These are phyloP conservation scores for Lophiostoma macrostomum DNA, from an alignment of 495 filamentous ascomycete genomes.

Conservation along the genomic window DNA sequence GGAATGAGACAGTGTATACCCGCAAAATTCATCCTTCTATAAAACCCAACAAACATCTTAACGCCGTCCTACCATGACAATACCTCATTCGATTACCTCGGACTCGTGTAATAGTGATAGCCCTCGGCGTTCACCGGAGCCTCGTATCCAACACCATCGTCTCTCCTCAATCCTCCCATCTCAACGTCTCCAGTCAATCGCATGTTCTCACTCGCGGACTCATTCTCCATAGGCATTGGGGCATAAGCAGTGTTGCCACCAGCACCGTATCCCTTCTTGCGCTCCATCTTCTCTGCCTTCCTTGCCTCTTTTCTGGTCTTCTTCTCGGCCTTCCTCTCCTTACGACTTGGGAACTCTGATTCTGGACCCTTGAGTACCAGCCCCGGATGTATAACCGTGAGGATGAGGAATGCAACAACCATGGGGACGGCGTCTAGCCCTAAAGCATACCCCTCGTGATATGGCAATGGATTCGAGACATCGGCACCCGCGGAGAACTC, in stretches of 20 bases:
- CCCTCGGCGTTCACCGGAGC: too few species aligned
- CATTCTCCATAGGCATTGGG: background rate
- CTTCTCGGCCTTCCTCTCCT: conserved; percentile 38
- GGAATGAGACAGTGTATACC: too few species aligned
- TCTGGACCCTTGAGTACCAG: conserved; percentile 49
- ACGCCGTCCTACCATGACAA: too few species aligned
- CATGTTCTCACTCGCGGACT: too few species aligned
- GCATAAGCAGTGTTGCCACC: background rate
- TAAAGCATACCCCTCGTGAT: conserved; percentile 55
- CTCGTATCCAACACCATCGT: too few species aligned
- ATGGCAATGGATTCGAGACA: conserved; percentile 44
- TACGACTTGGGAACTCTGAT: conserved; percentile 38
- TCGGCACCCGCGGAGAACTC: conserved; percentile 50
- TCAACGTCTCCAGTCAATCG: background rate
- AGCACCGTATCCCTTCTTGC: conserved; percentile 7
- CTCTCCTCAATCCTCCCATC: too few species aligned
- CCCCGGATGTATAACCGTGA: conserved; percentile 54
- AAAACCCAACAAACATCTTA: too few species aligned
- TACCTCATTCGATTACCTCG: too few species aligned
- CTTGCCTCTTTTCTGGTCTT: conserved; percentile 34
- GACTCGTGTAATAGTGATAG: too few species aligned
- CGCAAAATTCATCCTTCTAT: too few species aligned
- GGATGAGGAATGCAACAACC: conserved; percentile 48
- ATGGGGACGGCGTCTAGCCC: conserved; percentile 59
- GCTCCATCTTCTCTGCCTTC: conserved; percentile 18